phyloP scores from a whole-genome alignment of 2,329 filamentous ascomycete species.

The Myriosclerotinia scirpicola region DNA sequence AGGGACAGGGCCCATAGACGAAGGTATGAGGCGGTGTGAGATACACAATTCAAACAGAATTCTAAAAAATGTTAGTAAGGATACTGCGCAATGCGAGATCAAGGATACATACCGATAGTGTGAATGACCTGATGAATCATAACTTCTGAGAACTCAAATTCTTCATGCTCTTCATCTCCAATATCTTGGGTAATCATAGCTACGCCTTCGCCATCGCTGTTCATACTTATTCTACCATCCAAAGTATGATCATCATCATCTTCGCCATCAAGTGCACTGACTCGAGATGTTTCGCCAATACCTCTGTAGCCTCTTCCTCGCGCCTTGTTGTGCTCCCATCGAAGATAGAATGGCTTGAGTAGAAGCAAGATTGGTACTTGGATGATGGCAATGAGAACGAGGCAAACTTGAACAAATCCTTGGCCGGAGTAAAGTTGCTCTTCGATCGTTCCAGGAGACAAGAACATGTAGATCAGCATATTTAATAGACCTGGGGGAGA shows the following conservation, averaged over 20 bases:
- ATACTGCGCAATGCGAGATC: background rate
- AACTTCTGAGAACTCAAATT: constrained; percentile 94
- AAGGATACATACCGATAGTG: constrained; percentile 76
- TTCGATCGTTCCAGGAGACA: constrained; percentile 74
- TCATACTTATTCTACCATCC: constrained; percentile 66
- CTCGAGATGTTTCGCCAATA: constrained; percentile 82
- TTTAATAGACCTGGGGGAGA: constrained; percentile 87
- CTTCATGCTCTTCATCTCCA: constrained; percentile 83
- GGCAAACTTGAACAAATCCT: constrained; percentile 68
- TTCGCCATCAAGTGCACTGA: constrained; percentile 88
- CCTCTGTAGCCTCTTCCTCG: constrained; percentile 88
- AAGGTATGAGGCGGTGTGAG: constrained; percentile 96
- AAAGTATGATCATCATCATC: constrained; percentile 71
- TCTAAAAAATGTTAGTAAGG: constrained; percentile 54
- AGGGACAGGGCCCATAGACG: constrained; percentile 97
- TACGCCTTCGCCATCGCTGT: constrained; percentile 76
- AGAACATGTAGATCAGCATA: constrained; percentile 99
- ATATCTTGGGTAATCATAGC: constrained; percentile 89
- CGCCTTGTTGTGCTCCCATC: constrained; percentile 88
- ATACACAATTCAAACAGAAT: constrained; percentile 99
- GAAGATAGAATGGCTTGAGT: constrained; percentile 92
- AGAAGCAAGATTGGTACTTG: constrained; percentile 92
- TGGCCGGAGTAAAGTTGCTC: constrained; percentile 79
- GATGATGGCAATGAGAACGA: constrained; percentile 77
- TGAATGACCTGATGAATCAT: constrained; percentile 99